phyloP scores from a whole-genome alignment of 495 filamentous ascomycete species.

The Penicillium steckii region DNA sequence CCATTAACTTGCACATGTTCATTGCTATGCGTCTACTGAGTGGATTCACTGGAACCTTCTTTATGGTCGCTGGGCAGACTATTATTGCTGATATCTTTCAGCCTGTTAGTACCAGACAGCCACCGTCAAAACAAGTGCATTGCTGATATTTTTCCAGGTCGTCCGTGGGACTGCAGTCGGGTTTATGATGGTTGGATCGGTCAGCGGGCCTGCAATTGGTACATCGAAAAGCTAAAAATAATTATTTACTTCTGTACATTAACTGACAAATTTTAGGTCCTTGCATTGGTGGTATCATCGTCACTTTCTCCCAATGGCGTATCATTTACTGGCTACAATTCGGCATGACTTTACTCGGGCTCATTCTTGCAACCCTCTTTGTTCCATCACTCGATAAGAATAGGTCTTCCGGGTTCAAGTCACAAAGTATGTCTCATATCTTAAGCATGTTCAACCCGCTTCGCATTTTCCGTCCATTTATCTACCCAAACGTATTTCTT shows the following conservation, averaged over 20 bases:
- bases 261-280: constrained; percentile 30
- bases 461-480: constrained; percentile 31
- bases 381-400: constrained; percentile 32
- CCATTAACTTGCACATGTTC: constrained; percentile 38
- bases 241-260: neutral
- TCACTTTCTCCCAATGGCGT: constrained; percentile 55
- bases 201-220: constrained; percentile 58
- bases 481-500: constrained; percentile 43
- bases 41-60: constrained; percentile 44
- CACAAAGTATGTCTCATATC: constrained; percentile 8
- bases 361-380: constrained; percentile 37
- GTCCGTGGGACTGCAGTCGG: constrained; percentile 56
- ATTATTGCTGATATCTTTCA: constrained; percentile 48
- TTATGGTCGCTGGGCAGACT: constrained; percentile 49
- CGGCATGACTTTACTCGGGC: constrained; percentile 44
- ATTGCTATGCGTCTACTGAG: constrained; percentile 40
- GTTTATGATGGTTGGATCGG: constrained; percentile 53
- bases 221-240: constrained; percentile 9
- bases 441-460: constrained; percentile 40
- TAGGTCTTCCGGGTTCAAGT: constrained; percentile 3
- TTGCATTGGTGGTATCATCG: constrained; percentile 51
- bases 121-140: neutral
- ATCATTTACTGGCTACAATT: constrained; percentile 60
- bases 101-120: constrained; percentile 27
- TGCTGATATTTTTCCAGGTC: constrained; percentile 28